Base-by-base conservation (phyloP, 495 filamentous ascomycete species). In the Elaphomyces granulatus region DNA sequence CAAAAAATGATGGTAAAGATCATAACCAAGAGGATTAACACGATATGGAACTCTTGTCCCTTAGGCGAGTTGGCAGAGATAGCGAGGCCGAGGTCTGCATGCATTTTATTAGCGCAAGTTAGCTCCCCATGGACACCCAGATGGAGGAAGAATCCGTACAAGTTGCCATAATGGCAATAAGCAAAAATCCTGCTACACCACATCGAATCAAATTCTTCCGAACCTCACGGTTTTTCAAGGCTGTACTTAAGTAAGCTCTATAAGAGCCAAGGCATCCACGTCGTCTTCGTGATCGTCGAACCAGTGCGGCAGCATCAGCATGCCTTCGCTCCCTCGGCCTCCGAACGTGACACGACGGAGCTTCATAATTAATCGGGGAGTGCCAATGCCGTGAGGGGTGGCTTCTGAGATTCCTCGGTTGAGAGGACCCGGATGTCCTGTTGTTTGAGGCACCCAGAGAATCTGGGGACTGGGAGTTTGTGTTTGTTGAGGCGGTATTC, bases 1-100 rank as follows among this genome's bases (percentile, higher is more conserved):
- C 73, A 79, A 63, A 87, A 87, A 56, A 87, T 70, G 48, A 88
- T 76, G 4, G 78, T 77, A 38, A 76, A 67, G 34, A 77, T 55
- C 36, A 87, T 46, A 46, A 87, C 78, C 49, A 84, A 66, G 37
- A 92, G 65, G 39, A 88, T 78, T 40, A 88, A 68, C 34, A 87
- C 60, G 34, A 85, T 71, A 40, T 83, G 80, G 47, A 85, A 74
- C 56, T 81, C 74, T 50, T 67, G 68, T 38, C 64, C 68, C 43
- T 56, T 45, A 40, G 38, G 57, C 49, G 51, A 72, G 40, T 70
- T 60, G 23, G 12, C 23, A n/a, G 75, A 74, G 33, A 83, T 67
- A 14, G 79, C 70, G 30, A 87, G 66, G 14, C 74, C 68, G 48
- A 87, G 72, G 55, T 83, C 80, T 85, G 52, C 23, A 28, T 28